Evolutionary conservation across 208 protist genomes (phyloP), one percentile per base, ranked within the genome.

Genomic region (Strigomonas oncopelti): DNA sequence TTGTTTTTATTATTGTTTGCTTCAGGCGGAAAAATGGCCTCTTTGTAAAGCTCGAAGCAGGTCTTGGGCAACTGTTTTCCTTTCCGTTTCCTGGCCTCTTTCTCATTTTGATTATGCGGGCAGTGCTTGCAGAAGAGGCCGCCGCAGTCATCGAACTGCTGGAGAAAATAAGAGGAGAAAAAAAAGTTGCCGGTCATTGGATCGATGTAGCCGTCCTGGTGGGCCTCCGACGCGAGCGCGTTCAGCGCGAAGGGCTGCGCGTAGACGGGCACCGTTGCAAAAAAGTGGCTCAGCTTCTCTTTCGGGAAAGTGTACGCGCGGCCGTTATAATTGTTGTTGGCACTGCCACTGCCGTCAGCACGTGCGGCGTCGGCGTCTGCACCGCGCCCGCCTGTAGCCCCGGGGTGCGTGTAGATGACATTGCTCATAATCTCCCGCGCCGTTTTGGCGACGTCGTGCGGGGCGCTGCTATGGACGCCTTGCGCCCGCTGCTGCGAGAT

Each of bases 191-290:
- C 68, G 0, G 69, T 78, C 42, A 80, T 27, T 0, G 78, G 78
- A 57, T 84, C 70, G 1, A 61, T 54, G 65, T 84, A 84, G 63
- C 67, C 77, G 22, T 36, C 63, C 0, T 65, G 57, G 0, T 52
- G 16, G 4, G 69, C 74, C 53, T 63, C 22, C 7, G 31, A 57
- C 2, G 78, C 78, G 20, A 80, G 65, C 0, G 38, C 68, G 61
- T 84, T 75, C 54, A 84, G 64, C 48, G 73, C 55, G 58, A 77
- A 71, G 2, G 78, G 52, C 36, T 74, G 69, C 0, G 69, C 74
- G 68, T 84, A 84, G 53, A 18, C 31, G 0, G 74, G 74, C 7
- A 74, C 62, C 3, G 3, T 11, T 7, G 34, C 3, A 2, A 62
- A 24, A 46, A 62, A 62, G 31, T 46, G 5, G 1, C 42, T 9